Conservation (phyloP, 257 asterid species). For the Echium plantagineum region DNA sequence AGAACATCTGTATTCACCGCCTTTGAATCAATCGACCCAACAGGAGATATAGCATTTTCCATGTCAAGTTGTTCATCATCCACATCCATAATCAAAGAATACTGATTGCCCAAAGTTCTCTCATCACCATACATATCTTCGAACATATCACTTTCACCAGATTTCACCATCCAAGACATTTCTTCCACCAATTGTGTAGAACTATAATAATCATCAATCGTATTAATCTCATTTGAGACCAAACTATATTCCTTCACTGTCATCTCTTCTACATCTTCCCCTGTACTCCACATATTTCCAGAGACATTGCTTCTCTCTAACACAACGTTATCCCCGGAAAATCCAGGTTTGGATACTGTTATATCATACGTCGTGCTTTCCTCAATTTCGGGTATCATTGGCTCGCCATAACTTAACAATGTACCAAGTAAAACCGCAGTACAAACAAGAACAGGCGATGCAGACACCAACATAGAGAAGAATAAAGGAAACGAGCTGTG, state of each 20-base stretch:
- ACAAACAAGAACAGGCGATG: slow-evolving; percentile 74
- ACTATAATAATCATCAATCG: slow-evolving; percentile 17
- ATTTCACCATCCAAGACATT: slow-evolving; percentile 20
- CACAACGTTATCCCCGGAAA: slow-evolving; percentile 25
- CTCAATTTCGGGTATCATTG: slow-evolving; percentile 62
- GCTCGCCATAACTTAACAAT: slow-evolving; percentile 75
- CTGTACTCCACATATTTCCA: slow-evolving; percentile 33
- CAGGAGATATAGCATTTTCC: slow-evolving; percentile 49
- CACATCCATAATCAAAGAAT: background rate
- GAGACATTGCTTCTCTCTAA: slow-evolving; percentile 32
- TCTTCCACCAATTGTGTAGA: slow-evolving; percentile 29
- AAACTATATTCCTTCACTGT: slow-evolving; percentile 10
- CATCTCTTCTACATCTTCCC: slow-evolving; percentile 17
- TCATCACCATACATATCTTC: slow-evolving; percentile 25
- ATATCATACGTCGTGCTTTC: slow-evolving; percentile 30
- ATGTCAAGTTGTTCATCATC: slow-evolving; percentile 26
- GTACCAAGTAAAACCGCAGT: slow-evolving; percentile 87
- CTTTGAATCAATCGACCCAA: slow-evolving; percentile 51
- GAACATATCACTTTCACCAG: slow-evolving; percentile 18
- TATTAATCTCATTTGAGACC: slow-evolving; percentile 13
- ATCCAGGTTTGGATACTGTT: slow-evolving; percentile 28
- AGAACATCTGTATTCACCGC: too few species aligned
- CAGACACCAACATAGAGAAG: slow-evolving; percentile 64
- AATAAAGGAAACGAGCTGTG: slow-evolving; percentile 59
- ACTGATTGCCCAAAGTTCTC: background rate